These are phyloP conservation scores for Hirschioporus abietinus DNA, from an alignment of 768 basidiomycete genomes.

Conservation along the genomic window DNA sequence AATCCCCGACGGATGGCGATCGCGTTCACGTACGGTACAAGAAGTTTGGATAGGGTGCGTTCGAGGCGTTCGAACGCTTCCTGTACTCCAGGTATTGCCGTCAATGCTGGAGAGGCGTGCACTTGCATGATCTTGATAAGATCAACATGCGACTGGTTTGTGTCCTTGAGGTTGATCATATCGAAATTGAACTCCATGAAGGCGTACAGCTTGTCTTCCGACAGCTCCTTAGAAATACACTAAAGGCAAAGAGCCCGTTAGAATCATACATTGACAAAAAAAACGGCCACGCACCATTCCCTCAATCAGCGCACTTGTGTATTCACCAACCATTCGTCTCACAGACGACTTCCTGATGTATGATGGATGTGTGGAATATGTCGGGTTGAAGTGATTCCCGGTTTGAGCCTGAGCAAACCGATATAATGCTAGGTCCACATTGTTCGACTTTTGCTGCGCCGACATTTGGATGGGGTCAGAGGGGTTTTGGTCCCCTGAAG, in stretches of 20 bases:
- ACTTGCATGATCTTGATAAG: background rate
- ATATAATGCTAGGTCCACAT: background rate
- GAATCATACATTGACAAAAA: slow-evolving; percentile 1
- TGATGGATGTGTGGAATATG: background rate
- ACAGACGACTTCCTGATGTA: background rate
- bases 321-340: background rate
- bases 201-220: background rate
- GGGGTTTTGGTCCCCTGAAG: background rate
- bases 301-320: background rate
- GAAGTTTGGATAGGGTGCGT: background rate
- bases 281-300: background rate
- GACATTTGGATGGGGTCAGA: background rate
- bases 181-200: slow-evolving; percentile 1
- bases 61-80: background rate
- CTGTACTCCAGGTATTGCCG: background rate
- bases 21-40: background rate
- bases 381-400: background rate
- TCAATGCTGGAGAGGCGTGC: background rate
- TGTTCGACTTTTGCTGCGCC: background rate
- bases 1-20: background rate
- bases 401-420: background rate
- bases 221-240: background rate
- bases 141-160: background rate
- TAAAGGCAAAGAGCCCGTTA: background rate
- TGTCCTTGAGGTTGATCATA: background rate